Base-by-base conservation (phyloP, 2,329 filamentous ascomycete species). In the Colletotrichum lini region DNA sequence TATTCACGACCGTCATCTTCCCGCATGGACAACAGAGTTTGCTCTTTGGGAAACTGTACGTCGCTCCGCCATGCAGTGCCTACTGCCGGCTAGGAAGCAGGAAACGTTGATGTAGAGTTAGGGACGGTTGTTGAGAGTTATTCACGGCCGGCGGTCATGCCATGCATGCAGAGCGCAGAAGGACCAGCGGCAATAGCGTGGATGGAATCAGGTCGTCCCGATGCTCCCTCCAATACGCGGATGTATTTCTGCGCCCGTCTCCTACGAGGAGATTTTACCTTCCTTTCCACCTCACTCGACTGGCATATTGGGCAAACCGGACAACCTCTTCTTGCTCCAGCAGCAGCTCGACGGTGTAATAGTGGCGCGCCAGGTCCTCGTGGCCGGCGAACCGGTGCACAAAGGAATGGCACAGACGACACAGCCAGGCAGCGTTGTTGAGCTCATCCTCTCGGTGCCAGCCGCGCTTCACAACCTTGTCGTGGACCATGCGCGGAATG, bases 351-450 rank as follows among this genome's bases (percentile, higher is more conserved):
- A 96, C 89, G 0, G 90, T 95, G 81, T 90, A 94, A 78, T 87
- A 94, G 65, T 91, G 83, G 75, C 88, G 86, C 16, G 94, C 94
- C 75, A 97, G 82, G 76, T 93, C 93, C 85, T 97, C 94, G 78
- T 96, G 94, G 5, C 83, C 86, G 44, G 90, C 91, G 77, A 95
- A 89, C 49, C 89, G 84, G 83, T 97, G 94, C 79, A 97, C 93
- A 78, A 94, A 95, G 52, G 88, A 89, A 83, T 97, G 94, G 77
- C 94, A 97, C 2, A 94, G 92, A 60, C 94, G 86, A 81, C 94
- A 97, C 74, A 97, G 81, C 94, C 94, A 97, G 15, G 94, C 94
- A 23, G 96, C 94, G 78, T 91, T 94, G 76, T 93, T 90, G 80
- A 97, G 79, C 81, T 91, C 89, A 79, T 93, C 93, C 73, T 90